Percentiles rank a stretch among this genome's conserved stretches.
Evolutionary conservation across 148 eudicot species (phyloP).

Genomic region (Rheum nobile): DNA sequence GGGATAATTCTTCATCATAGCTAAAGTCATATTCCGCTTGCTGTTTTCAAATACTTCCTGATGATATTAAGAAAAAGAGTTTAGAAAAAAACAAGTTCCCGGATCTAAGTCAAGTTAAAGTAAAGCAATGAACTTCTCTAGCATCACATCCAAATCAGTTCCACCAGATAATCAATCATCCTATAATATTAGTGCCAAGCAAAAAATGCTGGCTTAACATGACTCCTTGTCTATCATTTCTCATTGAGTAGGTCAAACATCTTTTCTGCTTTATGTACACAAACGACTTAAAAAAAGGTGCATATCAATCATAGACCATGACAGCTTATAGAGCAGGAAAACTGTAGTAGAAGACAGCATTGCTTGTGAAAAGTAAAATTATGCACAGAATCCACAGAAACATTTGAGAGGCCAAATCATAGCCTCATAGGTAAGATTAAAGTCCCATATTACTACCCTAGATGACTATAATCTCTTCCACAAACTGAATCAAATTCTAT

Average conservation of each 20-base stretch:
- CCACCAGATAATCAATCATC: background rate
- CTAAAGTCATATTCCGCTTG: conserved; percentile 57
- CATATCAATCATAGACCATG: background rate
- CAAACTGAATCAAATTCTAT: background rate
- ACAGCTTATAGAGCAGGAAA: background rate
- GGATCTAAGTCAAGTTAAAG: background rate
- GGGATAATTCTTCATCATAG: conserved; percentile 83
- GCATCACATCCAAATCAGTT: background rate
- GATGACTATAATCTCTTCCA: background rate
- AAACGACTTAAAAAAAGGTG: background rate
- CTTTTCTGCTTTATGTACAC: background rate
- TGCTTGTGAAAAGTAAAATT: background rate
- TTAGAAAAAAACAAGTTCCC: background rate
- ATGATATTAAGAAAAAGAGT: conserved; percentile 10
- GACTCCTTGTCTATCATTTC: background rate
- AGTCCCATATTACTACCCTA: background rate
- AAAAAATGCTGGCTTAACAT: background rate
- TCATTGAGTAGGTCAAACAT: background rate
- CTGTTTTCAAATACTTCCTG: conserved; percentile 64
- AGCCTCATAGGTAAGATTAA: background rate
- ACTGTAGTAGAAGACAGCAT: background rate
- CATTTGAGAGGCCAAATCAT: background rate
- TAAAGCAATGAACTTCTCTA: background rate
- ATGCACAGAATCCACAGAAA: background rate
- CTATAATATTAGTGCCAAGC: background rate